Base-by-base conservation (phyloP, 1,284 basidiomycete species). In the Cutaneotrichosporon cutaneum region DNA sequence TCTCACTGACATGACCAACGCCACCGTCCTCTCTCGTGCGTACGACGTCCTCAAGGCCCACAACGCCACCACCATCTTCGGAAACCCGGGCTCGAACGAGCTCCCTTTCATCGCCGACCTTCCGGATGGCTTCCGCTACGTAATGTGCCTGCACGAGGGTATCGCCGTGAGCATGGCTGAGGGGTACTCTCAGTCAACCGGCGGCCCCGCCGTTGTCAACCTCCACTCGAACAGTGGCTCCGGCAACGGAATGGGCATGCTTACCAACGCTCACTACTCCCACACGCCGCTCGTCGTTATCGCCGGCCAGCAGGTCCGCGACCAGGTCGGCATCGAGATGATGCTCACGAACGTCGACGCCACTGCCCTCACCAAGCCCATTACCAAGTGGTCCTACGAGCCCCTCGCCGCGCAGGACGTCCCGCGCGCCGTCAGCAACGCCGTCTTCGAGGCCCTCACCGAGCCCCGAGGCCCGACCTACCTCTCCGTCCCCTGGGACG, bases 11-110 rank as follows among this genome's bases (percentile, higher is more conserved):
- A 36, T 36, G 35, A 36, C 10, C 6, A 36, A 36, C 16, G 45
- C 22, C 22, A 52, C 54, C 0, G 54, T 60, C 4, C 54, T 56
- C 36, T 30, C 55, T n/a, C 33, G 48, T 13, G 32, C 59, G 45
- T 22, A 45, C 30, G 54, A 36, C 13, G 30, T 60, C 35, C 59
- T 60, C 10, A 54, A 44, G 1, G 39, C 36, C 21, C 59, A 60
- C 24, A 54, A 48, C n/a, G 11, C 56, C 21, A 63, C 54, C 22
- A 62, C 57, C 21, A 56, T 62, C 36, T 62, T 62, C 27, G 61
- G 61, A 36, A 62, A 62, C 48, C 61, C 61, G 30, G 61, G 61
- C 22, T 55, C 53, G 11, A 62, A 62, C 57, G 61, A 62, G 61
- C 57, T 62, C n/a, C 61, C 61, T 7, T 59, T 62, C 39, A 57